These are phyloP conservation scores for Silene coronaria DNA, from an alignment of 179 eudicot species.

Conservation along the genomic window DNA sequence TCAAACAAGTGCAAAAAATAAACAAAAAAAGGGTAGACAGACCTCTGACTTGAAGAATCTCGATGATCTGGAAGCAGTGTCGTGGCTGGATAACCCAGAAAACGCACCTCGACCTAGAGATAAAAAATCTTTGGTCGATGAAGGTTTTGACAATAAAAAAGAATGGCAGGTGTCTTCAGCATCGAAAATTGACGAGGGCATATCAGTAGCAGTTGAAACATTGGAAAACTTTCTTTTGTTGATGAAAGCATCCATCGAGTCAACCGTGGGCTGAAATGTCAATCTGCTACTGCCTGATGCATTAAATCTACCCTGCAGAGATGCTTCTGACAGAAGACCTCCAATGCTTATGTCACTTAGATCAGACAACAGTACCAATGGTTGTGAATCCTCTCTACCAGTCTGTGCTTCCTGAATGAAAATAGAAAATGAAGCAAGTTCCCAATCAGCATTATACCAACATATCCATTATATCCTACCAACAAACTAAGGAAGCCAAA, in stretches of 20 bases:
- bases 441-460: neutral
- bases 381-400: slow-evolving; percentile 18
- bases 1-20: too few species aligned
- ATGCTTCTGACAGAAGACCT: slow-evolving; percentile 71
- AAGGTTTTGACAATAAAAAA: slow-evolving; percentile 25
- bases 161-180: slow-evolving; percentile 43
- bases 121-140: slow-evolving; percentile 25
- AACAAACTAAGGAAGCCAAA: neutral
- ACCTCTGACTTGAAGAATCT: slow-evolving; percentile 31
- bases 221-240: slow-evolving; percentile 25
- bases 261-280: slow-evolving; percentile 22
- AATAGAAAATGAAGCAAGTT: neutral
- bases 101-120: slow-evolving; percentile 26
- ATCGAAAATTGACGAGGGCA: slow-evolving; percentile 34
- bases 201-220: slow-evolving; percentile 18
- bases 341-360: slow-evolving; percentile 65
- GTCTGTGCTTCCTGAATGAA: slow-evolving; percentile 26
- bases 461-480: neutral
- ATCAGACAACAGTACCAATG: slow-evolving; percentile 42
- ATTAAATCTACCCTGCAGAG: slow-evolving; percentile 46
- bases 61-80: slow-evolving; percentile 22
- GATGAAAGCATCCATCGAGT: slow-evolving; percentile 36
- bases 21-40: slow-evolving; percentile 7
- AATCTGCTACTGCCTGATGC: slow-evolving; percentile 32
- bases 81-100: slow-evolving; percentile 26